Evolutionary conservation across 1,139 yeast species (phyloP).

Genomic region (Blastobotrys serpentis): DNA sequence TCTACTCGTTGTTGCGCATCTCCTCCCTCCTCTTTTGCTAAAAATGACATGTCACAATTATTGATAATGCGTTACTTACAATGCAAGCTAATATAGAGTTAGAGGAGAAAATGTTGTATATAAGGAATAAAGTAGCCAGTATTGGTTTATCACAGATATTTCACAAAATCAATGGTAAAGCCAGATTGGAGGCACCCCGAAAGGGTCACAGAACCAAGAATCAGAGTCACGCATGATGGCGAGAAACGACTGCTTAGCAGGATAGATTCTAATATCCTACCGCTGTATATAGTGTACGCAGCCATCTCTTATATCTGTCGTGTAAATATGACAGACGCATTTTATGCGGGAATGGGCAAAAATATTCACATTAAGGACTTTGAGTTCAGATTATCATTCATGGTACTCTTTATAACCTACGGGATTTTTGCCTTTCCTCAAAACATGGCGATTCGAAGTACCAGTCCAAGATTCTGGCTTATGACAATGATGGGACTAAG

Average conservation of each 20-base stretch:
- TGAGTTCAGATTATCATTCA: constrained; percentile 54
- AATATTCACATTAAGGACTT: constrained; percentile 50
- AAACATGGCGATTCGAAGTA: constrained; percentile 39
- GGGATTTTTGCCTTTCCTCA: constrained; percentile 58
- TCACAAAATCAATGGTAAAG: not conserved
- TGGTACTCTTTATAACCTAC: constrained; percentile 58
- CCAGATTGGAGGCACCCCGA: not conserved
- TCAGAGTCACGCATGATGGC: not conserved
- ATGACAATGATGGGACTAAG: constrained; percentile 51
- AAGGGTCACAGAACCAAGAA: not conserved
- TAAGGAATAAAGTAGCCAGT: too few species aligned
- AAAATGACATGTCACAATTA: not conserved
- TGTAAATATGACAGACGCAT: constrained; percentile 57
- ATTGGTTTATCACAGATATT: too few species aligned
- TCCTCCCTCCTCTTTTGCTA: not conserved
- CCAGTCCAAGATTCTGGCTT: constrained; percentile 44
- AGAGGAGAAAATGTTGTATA: too few species aligned
- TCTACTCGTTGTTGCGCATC: too few species aligned
- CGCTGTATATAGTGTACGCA: constrained; percentile 5
- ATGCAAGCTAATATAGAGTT: too few species aligned
- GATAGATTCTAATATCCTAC: not conserved
- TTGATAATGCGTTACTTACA: too few species aligned
- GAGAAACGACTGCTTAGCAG: not conserved
- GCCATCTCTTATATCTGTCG: constrained; percentile 1
- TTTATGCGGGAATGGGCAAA: constrained; percentile 54